Base-by-base conservation (phyloP, 2,329 filamentous ascomycete species). In the Fusarium globosum region DNA sequence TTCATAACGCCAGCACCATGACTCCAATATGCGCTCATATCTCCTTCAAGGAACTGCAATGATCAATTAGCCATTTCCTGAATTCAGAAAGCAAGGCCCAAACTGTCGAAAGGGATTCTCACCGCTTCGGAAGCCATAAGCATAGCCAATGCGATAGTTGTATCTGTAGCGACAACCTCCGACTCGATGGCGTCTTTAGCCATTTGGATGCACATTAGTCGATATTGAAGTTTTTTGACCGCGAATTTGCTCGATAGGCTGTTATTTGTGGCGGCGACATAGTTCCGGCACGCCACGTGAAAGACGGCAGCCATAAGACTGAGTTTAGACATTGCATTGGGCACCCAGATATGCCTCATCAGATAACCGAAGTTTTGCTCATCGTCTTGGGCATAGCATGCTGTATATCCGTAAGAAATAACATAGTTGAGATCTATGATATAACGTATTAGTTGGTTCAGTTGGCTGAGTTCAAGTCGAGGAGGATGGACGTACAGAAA, bases 221-320 rank as follows among this genome's bases (percentile, higher is more conserved):
- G 43, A 26, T 69, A 68, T 14, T 68, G 66, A 3, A 68, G 43
- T 3, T 69, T 68, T 20, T 53, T 63, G 5, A 69, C 15, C 0
- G 28, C 38, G 2, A 63, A 69, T 8, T 28, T 69, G 2, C 39
- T 45, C 0, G 64, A 57, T 20, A 61, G 45, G 2, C n/a, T 49
- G 15, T 74, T 74, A 21, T 52, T 64, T 18, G 59, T 73, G 23
- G 39, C 35, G 18, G 38, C 13, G 7, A 53, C 64, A n/a, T 74
- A 74, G 43, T 74, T 71, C 20, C 72, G 71, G 21, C 72, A 74
- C 9, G 72, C 72, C 10, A 74, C 68, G 1, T 71, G 68, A 10
- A 74, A 71, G 21, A 74, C 45, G 5, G 72, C 71, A 8, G 71
- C 51, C 64, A 74, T 73, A 23, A 74, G 35, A 7, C 68, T 55